Evolutionary conservation across 495 filamentous ascomycete genomes (phyloP).

Genomic region (Neurospora intermedia): DNA sequence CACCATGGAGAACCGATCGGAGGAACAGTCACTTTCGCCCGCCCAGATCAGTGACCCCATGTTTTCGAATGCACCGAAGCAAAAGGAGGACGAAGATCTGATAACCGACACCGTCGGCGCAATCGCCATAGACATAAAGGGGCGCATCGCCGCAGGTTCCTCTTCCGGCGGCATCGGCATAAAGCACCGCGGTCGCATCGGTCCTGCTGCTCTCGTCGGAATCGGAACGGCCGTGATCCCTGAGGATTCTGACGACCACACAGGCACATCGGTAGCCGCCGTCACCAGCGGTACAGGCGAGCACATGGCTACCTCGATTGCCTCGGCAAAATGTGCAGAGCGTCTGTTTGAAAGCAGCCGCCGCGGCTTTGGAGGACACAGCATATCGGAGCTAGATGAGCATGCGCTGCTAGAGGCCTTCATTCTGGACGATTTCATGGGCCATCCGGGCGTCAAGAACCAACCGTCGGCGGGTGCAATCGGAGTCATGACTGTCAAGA

Average conservation of each 20-base stretch:
- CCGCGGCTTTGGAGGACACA: conserved; percentile 45
- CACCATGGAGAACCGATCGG: neutral
- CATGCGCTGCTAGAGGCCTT: conserved; percentile 60
- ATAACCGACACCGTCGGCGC: conserved; percentile 93
- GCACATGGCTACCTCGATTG: conserved; percentile 89
- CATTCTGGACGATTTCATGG: conserved; percentile 70
- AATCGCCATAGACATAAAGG: conserved; percentile 76
- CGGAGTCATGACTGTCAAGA: conserved; percentile 76
- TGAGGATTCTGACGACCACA: conserved; percentile 40
- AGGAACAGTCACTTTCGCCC: neutral
- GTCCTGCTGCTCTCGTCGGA: conserved; percentile 85
- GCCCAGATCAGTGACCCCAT: neutral
- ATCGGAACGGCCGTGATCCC: conserved; percentile 85
- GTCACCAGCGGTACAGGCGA: conserved; percentile 93
- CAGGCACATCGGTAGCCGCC: conserved; percentile 54
- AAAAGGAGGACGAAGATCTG: conserved; percentile 29
- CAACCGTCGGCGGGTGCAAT: conserved; percentile 68
- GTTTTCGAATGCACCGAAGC: neutral
- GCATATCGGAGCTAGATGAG: conserved; percentile 53
- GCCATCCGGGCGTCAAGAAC: conserved; percentile 63
- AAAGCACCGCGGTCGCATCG: conserved; percentile 86
- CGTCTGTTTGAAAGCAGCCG: conserved; percentile 59
- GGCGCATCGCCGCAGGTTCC: conserved; percentile 90
- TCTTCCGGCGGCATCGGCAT: conserved; percentile 98
- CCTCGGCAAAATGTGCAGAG: conserved; percentile 66